Percentiles rank a stretch among this genome's conserved stretches.
These are phyloP conservation scores for Blastocystis sp. DNA, from an alignment of 352 stramenopile species.

Conservation along the genomic window DNA sequence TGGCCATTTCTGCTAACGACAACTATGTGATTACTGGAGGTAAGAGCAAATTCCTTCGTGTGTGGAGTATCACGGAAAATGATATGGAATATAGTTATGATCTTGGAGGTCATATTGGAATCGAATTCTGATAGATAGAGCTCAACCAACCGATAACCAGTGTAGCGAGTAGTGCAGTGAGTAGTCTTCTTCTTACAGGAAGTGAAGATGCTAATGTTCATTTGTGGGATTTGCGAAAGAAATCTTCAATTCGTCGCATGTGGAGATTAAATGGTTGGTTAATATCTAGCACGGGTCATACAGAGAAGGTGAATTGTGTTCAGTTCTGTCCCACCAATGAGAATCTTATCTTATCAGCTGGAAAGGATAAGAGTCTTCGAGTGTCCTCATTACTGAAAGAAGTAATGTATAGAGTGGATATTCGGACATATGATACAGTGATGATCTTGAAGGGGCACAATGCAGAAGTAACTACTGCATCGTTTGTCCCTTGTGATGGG, in stretches of 20 bases:
- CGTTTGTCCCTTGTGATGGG: slow-evolving; percentile 9
- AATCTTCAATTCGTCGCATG: background rate
- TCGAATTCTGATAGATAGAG: background rate
- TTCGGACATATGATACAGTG: background rate
- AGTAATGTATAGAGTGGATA: slow-evolving; percentile 6
- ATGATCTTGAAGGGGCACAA: slow-evolving; percentile 33
- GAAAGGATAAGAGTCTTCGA: background rate
- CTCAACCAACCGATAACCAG: slow-evolving; percentile 10
- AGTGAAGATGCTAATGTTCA: slow-evolving; percentile 23
- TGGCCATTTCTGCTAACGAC: slow-evolving; percentile 32
- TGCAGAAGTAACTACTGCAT: background rate
- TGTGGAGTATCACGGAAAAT: slow-evolving; percentile 30
- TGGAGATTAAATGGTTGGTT: background rate
- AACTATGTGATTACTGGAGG: slow-evolving; percentile 64
- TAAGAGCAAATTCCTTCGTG: slow-evolving; percentile 7
- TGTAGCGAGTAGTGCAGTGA: background rate
- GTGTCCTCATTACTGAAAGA: background rate
- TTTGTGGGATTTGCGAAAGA: slow-evolving; percentile 24
- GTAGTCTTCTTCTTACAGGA: slow-evolving; percentile 43
- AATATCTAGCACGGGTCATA: slow-evolving; percentile 2
- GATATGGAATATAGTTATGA: background rate
- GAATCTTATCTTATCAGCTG: slow-evolving; percentile 18
- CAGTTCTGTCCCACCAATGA: slow-evolving; percentile 60
- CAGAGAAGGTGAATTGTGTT: slow-evolving; percentile 34
- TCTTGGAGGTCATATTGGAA: background rate